Evolutionary conservation across 2,329 filamentous ascomycete species (phyloP), one percentile per base, ranked within the genome.

Genomic region (Colletotrichum salicis): DNA sequence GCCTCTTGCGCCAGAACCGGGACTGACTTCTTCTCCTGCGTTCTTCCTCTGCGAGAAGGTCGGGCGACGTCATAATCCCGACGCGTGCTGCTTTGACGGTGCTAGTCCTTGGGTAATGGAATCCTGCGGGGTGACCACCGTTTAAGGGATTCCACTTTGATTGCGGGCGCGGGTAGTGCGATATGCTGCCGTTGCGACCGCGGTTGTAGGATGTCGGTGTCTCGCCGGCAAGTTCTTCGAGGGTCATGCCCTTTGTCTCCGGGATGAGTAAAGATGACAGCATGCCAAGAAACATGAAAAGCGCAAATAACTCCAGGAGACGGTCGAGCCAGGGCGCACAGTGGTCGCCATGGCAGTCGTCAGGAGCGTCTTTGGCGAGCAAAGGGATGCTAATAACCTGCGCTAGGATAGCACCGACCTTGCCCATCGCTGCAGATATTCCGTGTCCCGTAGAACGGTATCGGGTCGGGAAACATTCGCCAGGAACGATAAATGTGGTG

Each of bases 211-310:
- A 91, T 24, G 90, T 91, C 2, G 89, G 87, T 3, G 88, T 84
- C 79, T 94, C 92, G 11, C 91, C 91, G 1, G 91, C 87, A 19
- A 94, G 82, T 74, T 91, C 88, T 78, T 94, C 94, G 54, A 96
- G 84, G 0, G 93, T 94, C 79, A 90, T 86, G 1, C 92, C 87
- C 83, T 92, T 94, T 0, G 92, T 95, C 82, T 95, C 93, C 0
- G 93, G 93, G 27, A 95, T 90, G n/a, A 96, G 82, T 4, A 95
- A 83, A 1, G 91, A 91, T 3, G 90, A 89, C 58, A 94, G 81
- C 58, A 89, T 88, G 45, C 94, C 94, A 63, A 88, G 87, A 6
- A 95, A 85, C 93, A 95, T 95, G 84, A 96, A 95, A 11, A 94
- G 85, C 0, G 92, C 92, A 80, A 94, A 95, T 48, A 95, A 92